Evolutionary conservation across 805 yeast genomes (phyloP).

Genomic region (Metschnikowia hibisci): DNA sequence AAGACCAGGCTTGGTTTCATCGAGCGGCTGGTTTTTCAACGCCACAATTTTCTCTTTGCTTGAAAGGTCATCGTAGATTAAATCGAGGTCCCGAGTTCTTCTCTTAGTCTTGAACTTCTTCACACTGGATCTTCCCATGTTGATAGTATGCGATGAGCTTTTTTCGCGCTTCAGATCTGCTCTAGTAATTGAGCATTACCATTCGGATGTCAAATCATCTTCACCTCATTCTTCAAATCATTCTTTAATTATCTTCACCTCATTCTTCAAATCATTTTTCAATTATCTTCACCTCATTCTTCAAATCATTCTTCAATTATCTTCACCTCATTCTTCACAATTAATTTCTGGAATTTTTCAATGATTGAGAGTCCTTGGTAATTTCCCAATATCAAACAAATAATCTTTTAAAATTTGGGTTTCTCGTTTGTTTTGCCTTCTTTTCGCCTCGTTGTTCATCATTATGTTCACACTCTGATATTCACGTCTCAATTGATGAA

Average conservation of each 20-base stretch:
- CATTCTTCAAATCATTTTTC: not conserved
- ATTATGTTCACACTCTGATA: no score
- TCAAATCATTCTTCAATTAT: not conserved
- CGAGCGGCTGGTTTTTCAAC: slow-evolving; percentile 77
- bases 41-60: slow-evolving; percentile 57
- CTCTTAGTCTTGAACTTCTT: slow-evolving; percentile 87
- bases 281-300: not conserved
- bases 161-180: not conserved
- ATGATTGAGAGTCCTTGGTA: no score
- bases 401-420: no score
- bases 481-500: no score
- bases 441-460: no score
- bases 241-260: not conserved
- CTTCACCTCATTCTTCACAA: no score
- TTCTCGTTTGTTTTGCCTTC: no score
- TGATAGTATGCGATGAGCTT: slow-evolving; percentile 9
- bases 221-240: not conserved
- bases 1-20: slow-evolving; percentile 87
- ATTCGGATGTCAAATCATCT: not conserved
- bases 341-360: no score
- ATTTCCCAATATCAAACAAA: no score
- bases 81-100: slow-evolving; percentile 80
- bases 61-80: slow-evolving; percentile 71
- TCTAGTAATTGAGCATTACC: no score
- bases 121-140: slow-evolving; percentile 85